These are phyloP conservation scores for Orychophragmus violaceus DNA, from an alignment of 345 rosid genomes.

Conservation along the genomic window DNA sequence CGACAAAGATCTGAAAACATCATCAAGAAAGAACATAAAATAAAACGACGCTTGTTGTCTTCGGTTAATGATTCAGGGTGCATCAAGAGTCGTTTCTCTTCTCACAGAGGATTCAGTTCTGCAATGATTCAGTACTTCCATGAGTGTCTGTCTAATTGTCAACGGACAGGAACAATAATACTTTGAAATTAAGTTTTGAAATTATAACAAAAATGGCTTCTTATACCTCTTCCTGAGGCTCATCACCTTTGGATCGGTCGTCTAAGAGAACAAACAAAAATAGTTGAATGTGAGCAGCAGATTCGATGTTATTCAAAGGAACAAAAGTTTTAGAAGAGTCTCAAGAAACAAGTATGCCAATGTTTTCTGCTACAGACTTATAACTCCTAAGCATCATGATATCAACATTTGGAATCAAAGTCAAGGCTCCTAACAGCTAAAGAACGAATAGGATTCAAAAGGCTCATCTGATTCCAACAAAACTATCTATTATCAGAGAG, in stretches of 20 bases:
- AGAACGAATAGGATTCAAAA: background rate
- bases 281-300: background rate
- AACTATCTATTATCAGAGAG: background rate
- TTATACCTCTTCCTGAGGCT: slow-evolving; percentile 27
- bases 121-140: slow-evolving; percentile 6
- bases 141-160: background rate
- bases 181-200: background rate
- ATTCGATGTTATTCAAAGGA: background rate
- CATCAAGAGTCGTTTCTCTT: slow-evolving; percentile 13
- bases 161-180: background rate
- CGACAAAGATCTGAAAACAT: slow-evolving; percentile 6
- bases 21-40: background rate
- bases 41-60: background rate
- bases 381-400: background rate
- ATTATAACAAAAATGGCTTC: background rate
- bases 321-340: background rate
- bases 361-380: background rate
- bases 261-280: background rate
- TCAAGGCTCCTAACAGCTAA: no score
- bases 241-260: slow-evolving; percentile 27
- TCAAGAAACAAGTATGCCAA: background rate
- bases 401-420: background rate
- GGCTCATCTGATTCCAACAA: background rate
- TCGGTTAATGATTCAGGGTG: background rate
- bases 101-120: slow-evolving; percentile 13